phyloP scores from a whole-genome alignment of 2,329 filamentous ascomycete genomes.

The Furcasterigmium furcatum region DNA sequence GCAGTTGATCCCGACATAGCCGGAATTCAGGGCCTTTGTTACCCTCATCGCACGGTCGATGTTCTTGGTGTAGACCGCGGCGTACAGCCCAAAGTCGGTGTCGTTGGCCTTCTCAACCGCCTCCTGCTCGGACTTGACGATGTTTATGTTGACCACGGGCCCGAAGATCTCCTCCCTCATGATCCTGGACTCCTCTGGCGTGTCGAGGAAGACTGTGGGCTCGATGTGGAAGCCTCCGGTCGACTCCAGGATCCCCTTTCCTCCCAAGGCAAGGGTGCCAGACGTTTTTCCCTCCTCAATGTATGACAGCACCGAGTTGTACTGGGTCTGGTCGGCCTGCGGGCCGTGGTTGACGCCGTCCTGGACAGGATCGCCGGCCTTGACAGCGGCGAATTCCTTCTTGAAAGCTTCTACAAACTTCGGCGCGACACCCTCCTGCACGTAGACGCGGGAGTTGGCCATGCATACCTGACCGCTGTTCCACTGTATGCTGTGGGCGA shows the following conservation, averaged over 20 bases:
- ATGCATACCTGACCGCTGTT: constrained; percentile 59
- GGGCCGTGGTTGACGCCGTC: constrained; percentile 63
- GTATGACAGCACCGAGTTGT: constrained; percentile 33
- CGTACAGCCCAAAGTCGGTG: constrained; percentile 73
- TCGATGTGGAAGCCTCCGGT: constrained; percentile 72
- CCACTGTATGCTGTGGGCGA: constrained; percentile 57
- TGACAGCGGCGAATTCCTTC: constrained; percentile 56
- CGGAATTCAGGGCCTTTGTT: constrained; percentile 66
- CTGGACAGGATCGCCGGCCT: constrained; percentile 58
- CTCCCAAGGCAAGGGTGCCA: constrained; percentile 45
- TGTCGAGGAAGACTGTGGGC: constrained; percentile 65
- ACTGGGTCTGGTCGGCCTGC: constrained; percentile 34
- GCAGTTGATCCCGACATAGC: constrained; percentile 52
- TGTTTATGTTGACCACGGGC: constrained; percentile 71
- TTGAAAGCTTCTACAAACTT: constrained; percentile 62
- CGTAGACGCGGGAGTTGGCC: constrained; percentile 71
- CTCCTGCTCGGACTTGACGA: constrained; percentile 71
- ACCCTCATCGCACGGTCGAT: constrained; percentile 71
- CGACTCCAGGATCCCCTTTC: constrained; percentile 46
- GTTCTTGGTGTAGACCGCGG: constrained; percentile 73
- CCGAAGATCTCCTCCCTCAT: constrained; percentile 82
- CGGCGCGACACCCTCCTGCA: constrained; percentile 64
- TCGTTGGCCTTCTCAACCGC: constrained; percentile 69
- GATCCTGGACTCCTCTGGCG: constrained; percentile 58
- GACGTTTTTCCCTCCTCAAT: constrained; percentile 57